phyloP scores from a whole-genome alignment of 805 yeast species.

The Ogataea trehalophila region DNA sequence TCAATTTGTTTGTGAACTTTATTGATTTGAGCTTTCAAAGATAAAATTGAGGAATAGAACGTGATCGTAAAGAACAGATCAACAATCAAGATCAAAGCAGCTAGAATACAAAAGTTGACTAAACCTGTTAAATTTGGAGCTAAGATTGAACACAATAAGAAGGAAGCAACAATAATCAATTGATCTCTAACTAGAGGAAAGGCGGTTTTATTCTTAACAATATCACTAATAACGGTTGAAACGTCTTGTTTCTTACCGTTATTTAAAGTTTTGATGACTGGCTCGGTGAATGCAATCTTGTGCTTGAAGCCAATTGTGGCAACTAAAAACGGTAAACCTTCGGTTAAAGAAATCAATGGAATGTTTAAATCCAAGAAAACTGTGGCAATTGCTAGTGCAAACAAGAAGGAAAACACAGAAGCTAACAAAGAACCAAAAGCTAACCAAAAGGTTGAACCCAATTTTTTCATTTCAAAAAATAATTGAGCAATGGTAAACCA shows the following conservation, averaged over 20 bases:
- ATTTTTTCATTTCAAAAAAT: conserved; percentile 65
- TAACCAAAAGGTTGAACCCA: conserved; percentile 86
- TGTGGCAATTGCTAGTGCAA: conserved; percentile 65
- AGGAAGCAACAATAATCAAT: conserved; percentile 63
- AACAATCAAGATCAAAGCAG: conserved; percentile 61
- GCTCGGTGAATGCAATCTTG: conserved; percentile 65
- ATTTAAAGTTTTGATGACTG: conserved; percentile 42
- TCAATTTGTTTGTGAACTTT: conserved; percentile 77
- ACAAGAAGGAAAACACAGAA: conserved; percentile 76
- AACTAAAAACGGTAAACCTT: conserved; percentile 90
- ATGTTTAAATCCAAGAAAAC: conserved; percentile 54
- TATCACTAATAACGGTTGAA: conserved; percentile 28
- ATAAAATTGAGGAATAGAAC: conserved; percentile 76
- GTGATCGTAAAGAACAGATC: conserved; percentile 75
- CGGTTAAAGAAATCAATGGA: conserved; percentile 70
- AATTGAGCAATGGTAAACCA: conserved; percentile 72
- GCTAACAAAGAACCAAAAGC: conserved; percentile 74
- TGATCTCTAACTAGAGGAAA: conserved; percentile 69
- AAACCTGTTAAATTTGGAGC: conserved; percentile 69
- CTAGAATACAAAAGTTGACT: conserved; percentile 72
- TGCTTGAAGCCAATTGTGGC: conserved; percentile 90
- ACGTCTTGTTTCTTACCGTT: conserved; percentile 24
- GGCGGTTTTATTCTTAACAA: conserved; percentile 34
- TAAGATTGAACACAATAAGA: conserved; percentile 60
- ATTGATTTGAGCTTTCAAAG: conserved; percentile 84